A percentile compares a stretch with the other conserved stretches of the same genome.
Conservation (phyloP, 2,329 filamentous ascomycete genomes). For the Alternaria triticina region DNA sequence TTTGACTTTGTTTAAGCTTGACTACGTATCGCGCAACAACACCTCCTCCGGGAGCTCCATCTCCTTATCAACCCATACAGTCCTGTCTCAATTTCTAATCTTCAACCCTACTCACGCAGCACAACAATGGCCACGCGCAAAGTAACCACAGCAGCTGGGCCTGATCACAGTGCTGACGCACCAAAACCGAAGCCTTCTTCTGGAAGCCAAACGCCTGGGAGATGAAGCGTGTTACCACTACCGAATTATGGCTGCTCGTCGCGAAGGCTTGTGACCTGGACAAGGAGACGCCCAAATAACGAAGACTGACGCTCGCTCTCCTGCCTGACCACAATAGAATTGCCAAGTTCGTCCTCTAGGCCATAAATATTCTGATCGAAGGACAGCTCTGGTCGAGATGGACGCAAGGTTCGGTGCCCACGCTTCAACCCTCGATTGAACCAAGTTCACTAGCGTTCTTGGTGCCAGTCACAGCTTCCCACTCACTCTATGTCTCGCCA, state of each 20-base stretch:
- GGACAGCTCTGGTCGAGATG: conserved; percentile 24
- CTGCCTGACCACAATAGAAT: conserved; percentile 29
- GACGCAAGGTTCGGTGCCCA: conserved; percentile 19
- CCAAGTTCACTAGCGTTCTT: background rate
- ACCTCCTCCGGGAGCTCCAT: background rate
- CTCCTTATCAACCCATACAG: background rate
- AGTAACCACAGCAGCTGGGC: background rate
- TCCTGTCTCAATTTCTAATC: background rate
- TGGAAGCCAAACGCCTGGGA: conserved; percentile 14
- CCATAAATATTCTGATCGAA: conserved; percentile 11
- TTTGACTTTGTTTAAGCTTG: background rate
- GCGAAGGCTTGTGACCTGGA: conserved; percentile 22
- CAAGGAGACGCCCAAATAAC: conserved; percentile 6
- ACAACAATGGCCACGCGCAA: conserved; percentile 10
- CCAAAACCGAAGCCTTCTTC: background rate
- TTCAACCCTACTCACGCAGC: background rate
- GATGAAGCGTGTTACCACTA: background rate
- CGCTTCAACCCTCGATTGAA: background rate
- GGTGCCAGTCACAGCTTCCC: background rate
- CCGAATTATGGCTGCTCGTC: conserved; percentile 13
- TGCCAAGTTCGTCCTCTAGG: conserved; percentile 20
- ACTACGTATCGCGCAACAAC: background rate
- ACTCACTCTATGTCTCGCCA: conserved; percentile 61
- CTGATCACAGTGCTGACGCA: background rate
- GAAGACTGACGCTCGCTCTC: conserved; percentile 12